Evolutionary conservation across 306 rosid species (phyloP), one percentile per base, ranked within the genome.

Genomic region (Sicyos edulis): DNA sequence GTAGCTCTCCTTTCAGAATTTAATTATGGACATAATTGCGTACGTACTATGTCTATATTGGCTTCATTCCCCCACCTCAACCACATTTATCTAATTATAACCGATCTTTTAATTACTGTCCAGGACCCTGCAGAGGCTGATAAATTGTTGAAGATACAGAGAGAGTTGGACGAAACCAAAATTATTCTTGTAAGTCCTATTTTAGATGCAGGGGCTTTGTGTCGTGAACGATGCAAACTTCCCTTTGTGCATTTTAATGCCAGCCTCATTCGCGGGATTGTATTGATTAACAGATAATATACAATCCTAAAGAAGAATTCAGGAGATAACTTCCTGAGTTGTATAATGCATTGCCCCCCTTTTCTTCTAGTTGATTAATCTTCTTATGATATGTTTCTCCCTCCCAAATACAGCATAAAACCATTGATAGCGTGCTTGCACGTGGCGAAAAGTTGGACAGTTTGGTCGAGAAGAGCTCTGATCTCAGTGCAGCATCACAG

Each of bases 101-200:
- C 10, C 4, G 37, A 44, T 70, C 64, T 10, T 81, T 44, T 63
- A 72, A 70, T 68, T 22, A 54, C 56, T 60, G 51, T 70, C 64
- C 91, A 92, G 96, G 96, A 90, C 70, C 98, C 98, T 76, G 93
- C 96, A 12, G 98, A 92, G 79, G 98, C 98, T 71, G 98, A 92
- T 80, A 92, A 90, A 87, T 84, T 92, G 85, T 58, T 92, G 89
- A 92, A 71, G 83, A 90, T 92, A 75, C 96, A 92, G 88, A 80
- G 91, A 83, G 98, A 92, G 80, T 85, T 92, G 85, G 98, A 92
- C 81, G 98, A 92, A 84, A 92, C 98, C 56, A 90, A 93, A 83
- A 93, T 93, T 77, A 93, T 93, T 71, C 99, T 93, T 37, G 99
- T 93, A 80, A 93, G 96, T 86, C 61, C 14, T 49, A 10, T 49